Conservation (phyloP, 2,329 filamentous ascomycete species). For the Ophiostoma ulmi region DNA sequence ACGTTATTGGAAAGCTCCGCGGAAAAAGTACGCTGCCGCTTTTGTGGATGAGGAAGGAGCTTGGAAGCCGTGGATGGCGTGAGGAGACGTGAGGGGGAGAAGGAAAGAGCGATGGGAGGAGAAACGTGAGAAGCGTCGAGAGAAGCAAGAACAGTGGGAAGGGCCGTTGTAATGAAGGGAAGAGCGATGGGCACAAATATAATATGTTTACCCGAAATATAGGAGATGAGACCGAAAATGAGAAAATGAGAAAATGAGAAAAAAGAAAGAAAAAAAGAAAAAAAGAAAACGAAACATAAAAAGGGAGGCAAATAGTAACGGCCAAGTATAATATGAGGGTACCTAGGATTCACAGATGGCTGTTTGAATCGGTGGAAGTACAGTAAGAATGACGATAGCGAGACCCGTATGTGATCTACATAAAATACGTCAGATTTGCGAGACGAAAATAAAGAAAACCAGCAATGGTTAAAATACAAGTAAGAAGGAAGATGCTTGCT, state of each 20-base stretch:
- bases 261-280: neutral
- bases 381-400: neutral
- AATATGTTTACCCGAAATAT: neutral
- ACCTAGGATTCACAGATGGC: neutral
- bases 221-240: neutral
- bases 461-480: neutral
- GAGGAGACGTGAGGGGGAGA: constrained; percentile 8
- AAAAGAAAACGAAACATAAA: neutral
- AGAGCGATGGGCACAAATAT: neutral
- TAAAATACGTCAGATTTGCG: neutral
- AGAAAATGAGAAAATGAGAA: neutral
- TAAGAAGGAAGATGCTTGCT: neutral
- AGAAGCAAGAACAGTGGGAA: constrained; percentile 12
- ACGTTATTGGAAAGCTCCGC: neutral
- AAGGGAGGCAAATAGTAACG: neutral
- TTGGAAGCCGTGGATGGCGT: neutral
- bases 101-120: constrained; percentile 14
- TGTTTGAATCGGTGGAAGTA: neutral
- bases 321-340: neutral
- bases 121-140: neutral
- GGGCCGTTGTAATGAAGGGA: constrained; percentile 12
- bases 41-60: neutral
- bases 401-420: neutral
- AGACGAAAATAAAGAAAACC: neutral
- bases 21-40: neutral